These are phyloP conservation scores for Zea luxurians DNA, from an alignment of 176 grass and related monocot species.

Conservation along the genomic window DNA sequence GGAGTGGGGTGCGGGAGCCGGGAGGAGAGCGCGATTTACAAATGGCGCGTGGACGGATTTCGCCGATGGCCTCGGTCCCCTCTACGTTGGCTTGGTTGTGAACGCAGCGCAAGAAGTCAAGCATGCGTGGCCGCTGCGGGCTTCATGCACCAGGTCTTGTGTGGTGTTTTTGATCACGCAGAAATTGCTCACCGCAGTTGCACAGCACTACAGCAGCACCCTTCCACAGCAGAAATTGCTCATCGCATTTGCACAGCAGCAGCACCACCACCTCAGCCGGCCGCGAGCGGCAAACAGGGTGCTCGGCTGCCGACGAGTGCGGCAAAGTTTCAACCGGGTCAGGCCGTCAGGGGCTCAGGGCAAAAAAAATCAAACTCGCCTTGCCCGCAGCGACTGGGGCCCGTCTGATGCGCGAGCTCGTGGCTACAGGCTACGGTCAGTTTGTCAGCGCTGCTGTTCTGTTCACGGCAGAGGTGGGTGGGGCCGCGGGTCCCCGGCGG, in stretches of 20 bases:
- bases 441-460: slow-evolving; percentile 20
- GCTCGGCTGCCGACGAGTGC: slow-evolving; percentile 24
- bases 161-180: not conserved
- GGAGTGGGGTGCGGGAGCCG: not conserved
- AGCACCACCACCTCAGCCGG: not conserved
- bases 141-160: not conserved
- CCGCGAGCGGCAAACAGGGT: not conserved
- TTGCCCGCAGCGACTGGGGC: not conserved
- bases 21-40: slow-evolving; percentile 5
- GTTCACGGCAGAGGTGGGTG: not conserved
- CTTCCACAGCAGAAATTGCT: not conserved
- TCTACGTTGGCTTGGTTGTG: slow-evolving; percentile 4
- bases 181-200: too few species aligned
- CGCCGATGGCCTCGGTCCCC: not conserved
- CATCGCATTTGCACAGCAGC: not conserved
- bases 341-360: not conserved
- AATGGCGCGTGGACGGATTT: slow-evolving; percentile 43
- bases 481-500: not conserved
- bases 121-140: not conserved
- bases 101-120: not conserved
- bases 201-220: too few species aligned
- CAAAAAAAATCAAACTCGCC: not conserved
- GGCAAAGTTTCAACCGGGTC: slow-evolving; percentile 16
- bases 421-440: not conserved
- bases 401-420: not conserved